Percentiles rank a stretch among this genome's conserved stretches.
Evolutionary conservation across 805 yeast species (phyloP).

Genomic region (Allodekkera sacchari): DNA sequence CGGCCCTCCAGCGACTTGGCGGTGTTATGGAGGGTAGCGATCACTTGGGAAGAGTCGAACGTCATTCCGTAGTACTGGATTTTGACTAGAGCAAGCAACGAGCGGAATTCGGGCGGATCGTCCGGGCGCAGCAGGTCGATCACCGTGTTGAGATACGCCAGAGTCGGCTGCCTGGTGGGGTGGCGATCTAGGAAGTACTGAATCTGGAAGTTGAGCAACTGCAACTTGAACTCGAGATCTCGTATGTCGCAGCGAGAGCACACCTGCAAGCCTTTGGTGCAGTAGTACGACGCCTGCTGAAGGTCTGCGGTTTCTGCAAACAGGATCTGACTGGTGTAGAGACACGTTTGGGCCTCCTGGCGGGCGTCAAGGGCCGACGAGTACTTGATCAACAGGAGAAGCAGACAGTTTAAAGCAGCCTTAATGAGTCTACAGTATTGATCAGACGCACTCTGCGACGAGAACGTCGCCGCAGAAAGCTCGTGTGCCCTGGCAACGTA

Average conservation of each 20-base stretch:
- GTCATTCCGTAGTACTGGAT: constrained; percentile 23
- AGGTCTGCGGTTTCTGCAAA: constrained; percentile 33
- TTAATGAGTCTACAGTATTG: constrained; percentile 26
- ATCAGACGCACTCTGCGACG: constrained; percentile 13
- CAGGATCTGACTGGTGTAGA: constrained; percentile 29
- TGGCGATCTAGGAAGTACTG: constrained; percentile 20
- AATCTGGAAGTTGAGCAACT: constrained; percentile 30
- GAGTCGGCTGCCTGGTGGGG: constrained; percentile 14
- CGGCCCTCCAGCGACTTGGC: constrained; percentile 5
- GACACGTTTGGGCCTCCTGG: constrained; percentile 26
- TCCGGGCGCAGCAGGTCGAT: constrained; percentile 13
- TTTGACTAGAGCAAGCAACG: constrained; percentile 26
- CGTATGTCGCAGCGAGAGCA: constrained; percentile 17
- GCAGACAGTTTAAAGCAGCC: constrained; percentile 29
- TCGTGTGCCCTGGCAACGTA: too few relatives aligned
- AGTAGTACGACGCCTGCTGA: constrained; percentile 32
- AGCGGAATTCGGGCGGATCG: constrained; percentile 9
- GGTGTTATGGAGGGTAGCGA: constrained; percentile 10
- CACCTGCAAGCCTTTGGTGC: constrained; percentile 21
- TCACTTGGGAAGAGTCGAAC: constrained; percentile 20
- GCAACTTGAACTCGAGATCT: constrained; percentile 23
- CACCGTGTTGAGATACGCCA: constrained; percentile 25
- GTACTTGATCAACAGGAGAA: constrained; percentile 26
- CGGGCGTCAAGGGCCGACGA: constrained; percentile 21
- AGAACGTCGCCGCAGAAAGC: constrained; percentile 6